Evolutionary conservation across 345 rosid genomes (phyloP).

Genomic region (Geranium rotundifolium): DNA sequence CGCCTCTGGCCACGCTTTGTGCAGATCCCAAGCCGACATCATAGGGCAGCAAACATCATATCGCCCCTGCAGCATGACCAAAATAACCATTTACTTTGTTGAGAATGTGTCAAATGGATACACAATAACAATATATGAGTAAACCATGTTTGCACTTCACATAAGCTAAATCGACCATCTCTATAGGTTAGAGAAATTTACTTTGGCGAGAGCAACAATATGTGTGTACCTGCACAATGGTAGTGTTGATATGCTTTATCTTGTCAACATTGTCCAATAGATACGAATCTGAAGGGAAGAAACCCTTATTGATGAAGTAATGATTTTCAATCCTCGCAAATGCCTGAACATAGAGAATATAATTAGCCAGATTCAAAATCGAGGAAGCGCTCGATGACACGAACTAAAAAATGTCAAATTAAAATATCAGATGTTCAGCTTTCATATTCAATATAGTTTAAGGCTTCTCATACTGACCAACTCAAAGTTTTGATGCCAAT

Average conservation of each 20-base stretch:
- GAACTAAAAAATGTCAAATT: neutral
- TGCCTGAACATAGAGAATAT: conserved; percentile 39
- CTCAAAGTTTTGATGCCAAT: neutral
- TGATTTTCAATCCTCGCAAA: conserved; percentile 98
- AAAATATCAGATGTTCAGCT: neutral
- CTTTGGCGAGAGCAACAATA: neutral
- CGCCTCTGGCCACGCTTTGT: conserved; percentile 92
- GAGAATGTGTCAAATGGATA: too few species aligned
- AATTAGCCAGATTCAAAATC: neutral
- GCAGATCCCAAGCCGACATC: conserved; percentile 99
- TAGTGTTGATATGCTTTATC: conserved; percentile 71
- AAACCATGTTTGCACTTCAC: neutral
- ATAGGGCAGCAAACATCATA: conserved; percentile 89
- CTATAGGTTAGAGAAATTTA: neutral
- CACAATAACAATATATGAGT: too few species aligned
- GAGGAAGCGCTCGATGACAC: neutral
- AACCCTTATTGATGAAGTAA: conserved; percentile 78
- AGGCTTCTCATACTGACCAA: neutral
- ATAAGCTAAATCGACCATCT: neutral
- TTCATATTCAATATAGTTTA: neutral
- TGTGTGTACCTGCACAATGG: conserved; percentile 66
- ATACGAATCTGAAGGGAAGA: conserved; percentile 65
- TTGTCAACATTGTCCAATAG: conserved; percentile 75
- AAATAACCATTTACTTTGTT: neutral
- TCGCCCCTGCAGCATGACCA: conserved; percentile 60